phyloP scores from a whole-genome alignment of 1,284 basidiomycete species.

The Boletellus deceptivus region DNA sequence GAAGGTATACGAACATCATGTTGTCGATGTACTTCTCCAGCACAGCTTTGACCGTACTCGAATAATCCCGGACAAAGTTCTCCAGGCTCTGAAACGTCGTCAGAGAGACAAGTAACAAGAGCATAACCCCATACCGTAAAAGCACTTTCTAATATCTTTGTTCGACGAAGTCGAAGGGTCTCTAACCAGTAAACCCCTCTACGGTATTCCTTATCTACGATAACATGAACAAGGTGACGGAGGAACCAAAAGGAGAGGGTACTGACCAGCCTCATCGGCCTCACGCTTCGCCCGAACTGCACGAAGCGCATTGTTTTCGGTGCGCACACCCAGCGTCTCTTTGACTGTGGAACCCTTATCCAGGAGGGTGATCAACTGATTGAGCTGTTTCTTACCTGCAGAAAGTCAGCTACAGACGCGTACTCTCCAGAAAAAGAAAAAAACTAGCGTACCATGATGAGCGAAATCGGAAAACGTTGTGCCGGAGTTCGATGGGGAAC shows the following conservation, averaged over 20 bases:
- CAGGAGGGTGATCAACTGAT: conserved; percentile 73
- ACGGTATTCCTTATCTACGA: conserved; percentile 86
- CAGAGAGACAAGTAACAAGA: conserved; percentile 1
- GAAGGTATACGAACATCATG: conserved; percentile 54
- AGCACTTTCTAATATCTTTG: conserved; percentile 81
- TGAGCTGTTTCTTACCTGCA: conserved; percentile 72
- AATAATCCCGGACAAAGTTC: conserved; percentile 75
- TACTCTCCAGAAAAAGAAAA: not conserved
- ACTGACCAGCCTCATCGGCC: conserved; percentile 84
- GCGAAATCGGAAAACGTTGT: conserved; percentile 74
- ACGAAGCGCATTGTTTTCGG: conserved; percentile 65
- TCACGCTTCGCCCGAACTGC: conserved; percentile 84
- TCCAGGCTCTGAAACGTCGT: conserved; percentile 63
- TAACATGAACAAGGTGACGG: not conserved
- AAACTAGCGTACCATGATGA: conserved; percentile 56
- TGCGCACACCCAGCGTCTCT: conserved; percentile 52
- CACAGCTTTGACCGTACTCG: conserved; percentile 59
- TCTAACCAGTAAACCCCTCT: conserved; percentile 92
- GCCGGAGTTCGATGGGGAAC: conserved; percentile 68
- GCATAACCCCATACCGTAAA: conserved; percentile 55
- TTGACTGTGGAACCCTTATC: conserved; percentile 66
- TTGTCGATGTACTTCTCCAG: conserved; percentile 77
- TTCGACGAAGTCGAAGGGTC: conserved; percentile 80
- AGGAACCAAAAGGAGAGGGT: not conserved
- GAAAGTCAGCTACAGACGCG: conserved; percentile 6